A percentile compares a stretch with the other conserved stretches of the same genome.
Conservation (phyloP, 2,329 filamentous ascomycete genomes). For the Claviceps sp. region DNA sequence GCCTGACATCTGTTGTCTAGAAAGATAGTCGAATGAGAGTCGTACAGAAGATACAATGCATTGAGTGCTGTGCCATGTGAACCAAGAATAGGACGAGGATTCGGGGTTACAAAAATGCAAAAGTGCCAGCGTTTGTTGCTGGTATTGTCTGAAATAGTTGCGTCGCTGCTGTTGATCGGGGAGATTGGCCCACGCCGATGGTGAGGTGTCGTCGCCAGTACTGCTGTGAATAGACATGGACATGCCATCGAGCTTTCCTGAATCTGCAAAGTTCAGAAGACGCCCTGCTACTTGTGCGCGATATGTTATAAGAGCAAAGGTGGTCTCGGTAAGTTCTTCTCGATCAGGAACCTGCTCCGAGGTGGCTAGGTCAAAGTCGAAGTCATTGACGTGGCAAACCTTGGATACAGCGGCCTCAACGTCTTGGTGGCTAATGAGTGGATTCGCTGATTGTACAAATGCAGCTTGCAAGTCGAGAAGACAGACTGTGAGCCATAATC, state of each 20-base stretch:
- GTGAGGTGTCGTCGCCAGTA: neutral
- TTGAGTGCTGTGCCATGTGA: constrained; percentile 8
- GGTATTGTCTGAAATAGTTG: constrained; percentile 3
- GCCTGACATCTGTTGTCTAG: neutral
- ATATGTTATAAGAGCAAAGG: constrained; percentile 6
- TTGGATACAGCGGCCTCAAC: neutral
- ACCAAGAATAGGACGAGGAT: constrained; percentile 7
- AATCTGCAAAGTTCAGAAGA: neutral
- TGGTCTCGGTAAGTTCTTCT: constrained; percentile 8
- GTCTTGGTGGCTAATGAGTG: constrained; percentile 4
- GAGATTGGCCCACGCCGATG: neutral
- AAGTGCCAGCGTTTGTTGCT: constrained; percentile 2
- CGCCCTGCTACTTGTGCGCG: constrained; percentile 3
- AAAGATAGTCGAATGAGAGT: constrained; percentile 1
- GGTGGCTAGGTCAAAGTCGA: constrained; percentile 5
- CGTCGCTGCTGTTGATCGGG: neutral
- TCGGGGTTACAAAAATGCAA: constrained; percentile 8
- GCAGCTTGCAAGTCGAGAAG: constrained; percentile 6
- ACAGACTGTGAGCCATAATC: constrained; percentile 7
- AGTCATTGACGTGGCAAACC: constrained; percentile 6
- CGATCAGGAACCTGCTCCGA: neutral
- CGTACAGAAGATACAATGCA: constrained; percentile 6
- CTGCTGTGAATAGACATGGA: neutral
- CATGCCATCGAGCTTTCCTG: neutral
- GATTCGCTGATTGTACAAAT: constrained; percentile 3